Base-by-base conservation (phyloP, 1,284 basidiomycete species). In the Sanghuangporus baumii region DNA sequence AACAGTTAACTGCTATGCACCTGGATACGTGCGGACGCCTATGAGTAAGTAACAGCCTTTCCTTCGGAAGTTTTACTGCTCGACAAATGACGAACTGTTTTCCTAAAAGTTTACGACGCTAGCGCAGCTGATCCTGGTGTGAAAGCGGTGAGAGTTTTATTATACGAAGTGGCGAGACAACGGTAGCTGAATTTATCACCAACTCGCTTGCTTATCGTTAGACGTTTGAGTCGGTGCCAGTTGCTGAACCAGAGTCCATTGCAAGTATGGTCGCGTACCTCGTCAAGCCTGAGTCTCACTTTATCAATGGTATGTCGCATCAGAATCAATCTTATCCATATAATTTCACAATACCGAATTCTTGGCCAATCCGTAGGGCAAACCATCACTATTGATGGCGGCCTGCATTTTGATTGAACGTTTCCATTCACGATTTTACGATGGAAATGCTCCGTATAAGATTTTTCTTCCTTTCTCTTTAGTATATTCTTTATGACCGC, bases 1-100 rank as follows among this genome's bases (percentile, higher is more conserved):
- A 11, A 58, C 60, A 2, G 63, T 54, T 9, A 65, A 65, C 57
- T 38, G 55, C 3, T 65, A 65, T 48, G 63, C 63, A 14, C 63
- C 63, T 11, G 63, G 60, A 20, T 36, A 51, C 12, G 60, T 61
- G 14, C n/a, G 36, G n/a, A 61, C 63, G 8, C 31, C 43, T 12
- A 34, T 64, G 34, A 26, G 63, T 64, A 16, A 47, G 63, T 56
- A 23, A 14, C 50, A 14, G 9, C 50, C 23, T 14, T 51, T 11
- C 31, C 41, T 18, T 26, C 16, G 50, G 31, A 41, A 46, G 43
- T 46, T 46, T 46, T 18, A 46, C 5, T 16, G 43, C 2, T 2
- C 16, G 16, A 18, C 16, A 6, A 46, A 46, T 46, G 8, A 46
- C 16, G 43, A 46, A 7, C 9, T 2, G 20, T 18, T 16, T n/a